Base-by-base conservation (phyloP, 2,329 filamentous ascomycete genomes). In the Sodiomyces alkalinus region DNA sequence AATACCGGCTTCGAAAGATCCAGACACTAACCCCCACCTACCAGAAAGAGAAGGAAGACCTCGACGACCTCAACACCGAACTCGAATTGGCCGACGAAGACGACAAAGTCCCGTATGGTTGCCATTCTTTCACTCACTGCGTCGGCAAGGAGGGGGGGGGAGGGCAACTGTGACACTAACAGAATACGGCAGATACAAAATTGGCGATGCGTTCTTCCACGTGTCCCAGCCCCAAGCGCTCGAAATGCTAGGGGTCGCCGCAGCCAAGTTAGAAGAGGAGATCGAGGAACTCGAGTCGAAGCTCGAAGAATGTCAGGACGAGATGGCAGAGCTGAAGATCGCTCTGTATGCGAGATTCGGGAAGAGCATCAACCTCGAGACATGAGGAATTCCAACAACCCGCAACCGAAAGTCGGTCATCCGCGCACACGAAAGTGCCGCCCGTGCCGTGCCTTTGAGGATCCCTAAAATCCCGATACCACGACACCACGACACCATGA, bases 1-100 rank as follows among this genome's bases (percentile, higher is more conserved):
- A n/a, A n/a, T n/a, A n/a, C n/a, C n/a, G n/a, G n/a, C n/a, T n/a
- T n/a, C n/a, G n/a, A n/a, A n/a, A 10, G 20, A 20, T 20, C 5
- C 8, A 18, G 21, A 20, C 4, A 32, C 36, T 46, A 31, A 46
- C 27, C 7, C 22, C 18, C 17, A 26, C 17, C 17, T 8, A 40
- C 30, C 46, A 96, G 87, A 96, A 96, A 62, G 87, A 96, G 53
- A 96, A 94, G 58, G 90, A 98, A 55, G 90, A 96, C 48, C 70
- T 96, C 4, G 86, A 96, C 49, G 90, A 98, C 52, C 69, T 98
- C 30, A 79, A 78, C 2, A 81, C 68, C 30, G 90, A 98, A 52
- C 66, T 98, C 26, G 90, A 98, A 56, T 72, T 98, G 12, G 82
- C 83, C 29, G 87, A 96, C 51, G 90, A 98, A 52, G 87, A 96